A percentile compares a stretch with the other conserved stretches of the same genome.
These are phyloP conservation scores for Elongisporangium prolatum DNA, from an alignment of 352 stramenopile species.

Conservation along the genomic window DNA sequence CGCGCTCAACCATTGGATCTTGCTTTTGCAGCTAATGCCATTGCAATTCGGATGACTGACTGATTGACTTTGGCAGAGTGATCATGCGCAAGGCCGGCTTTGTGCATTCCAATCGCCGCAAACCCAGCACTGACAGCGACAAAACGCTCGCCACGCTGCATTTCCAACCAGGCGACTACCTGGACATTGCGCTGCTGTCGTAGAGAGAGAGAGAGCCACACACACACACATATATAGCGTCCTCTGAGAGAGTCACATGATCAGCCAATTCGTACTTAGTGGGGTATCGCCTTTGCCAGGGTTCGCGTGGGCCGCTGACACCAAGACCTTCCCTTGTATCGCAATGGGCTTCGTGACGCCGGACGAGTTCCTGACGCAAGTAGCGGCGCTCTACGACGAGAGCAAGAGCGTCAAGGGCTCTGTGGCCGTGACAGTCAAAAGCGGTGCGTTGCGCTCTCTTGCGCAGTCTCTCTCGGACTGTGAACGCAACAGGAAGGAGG, in stretches of 20 bases:
- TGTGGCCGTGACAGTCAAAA: conserved; percentile 64
- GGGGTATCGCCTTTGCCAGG: neutral
- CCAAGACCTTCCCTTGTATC: neutral
- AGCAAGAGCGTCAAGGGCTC: conserved; percentile 37
- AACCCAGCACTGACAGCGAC: conserved; percentile 38
- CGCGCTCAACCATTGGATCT: too few species aligned
- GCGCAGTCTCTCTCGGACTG: neutral
- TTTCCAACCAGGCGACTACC: conserved; percentile 59
- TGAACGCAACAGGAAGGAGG: neutral
- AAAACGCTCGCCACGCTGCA: conserved; percentile 61
- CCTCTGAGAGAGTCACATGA: too few species aligned
- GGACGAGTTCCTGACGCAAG: conserved; percentile 59
- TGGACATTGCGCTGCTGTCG: conserved; percentile 59
- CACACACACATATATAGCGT: too few species aligned
- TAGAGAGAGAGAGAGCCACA: conserved; percentile 17
- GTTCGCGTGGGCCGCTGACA: neutral
- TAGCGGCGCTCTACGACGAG: conserved; percentile 50
- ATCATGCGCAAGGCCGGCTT: conserved; percentile 58
- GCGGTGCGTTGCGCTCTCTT: conserved; percentile 25
- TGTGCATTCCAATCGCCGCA: conserved; percentile 46
- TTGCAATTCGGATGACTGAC: conserved; percentile 1
- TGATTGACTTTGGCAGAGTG: conserved; percentile 20
- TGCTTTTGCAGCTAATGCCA: neutral
- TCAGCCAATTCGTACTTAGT: neutral
- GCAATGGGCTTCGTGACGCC: conserved; percentile 51